Percentiles rank a stretch among this genome's conserved stretches.
Conservation (phyloP, 345 rosid genomes). For the Turnera subulata region DNA sequence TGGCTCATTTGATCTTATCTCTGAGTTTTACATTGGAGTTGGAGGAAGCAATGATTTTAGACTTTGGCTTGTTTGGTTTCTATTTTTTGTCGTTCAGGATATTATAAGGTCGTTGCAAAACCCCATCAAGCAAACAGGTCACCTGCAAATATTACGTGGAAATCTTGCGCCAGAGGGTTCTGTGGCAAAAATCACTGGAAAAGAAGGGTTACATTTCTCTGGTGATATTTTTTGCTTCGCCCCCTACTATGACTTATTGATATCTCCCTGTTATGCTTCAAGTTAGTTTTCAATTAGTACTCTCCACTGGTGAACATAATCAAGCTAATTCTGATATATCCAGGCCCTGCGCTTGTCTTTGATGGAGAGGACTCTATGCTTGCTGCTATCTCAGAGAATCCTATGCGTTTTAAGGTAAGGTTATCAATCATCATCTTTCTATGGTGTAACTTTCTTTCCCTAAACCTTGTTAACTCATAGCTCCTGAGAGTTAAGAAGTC, state of each 20-base stretch:
- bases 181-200: constrained; percentile 98
- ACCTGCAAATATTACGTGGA: constrained; percentile 82
- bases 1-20: neutral
- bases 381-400: constrained; percentile 74
- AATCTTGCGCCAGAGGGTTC: constrained; percentile 98
- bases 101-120: constrained; percentile 67
- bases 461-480: no score
- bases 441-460: no score
- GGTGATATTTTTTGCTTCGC: constrained; percentile 36
- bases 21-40: neutral
- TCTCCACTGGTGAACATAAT: neutral
- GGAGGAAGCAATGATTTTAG: neutral
- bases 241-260: neutral
- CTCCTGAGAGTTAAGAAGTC: no score
- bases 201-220: constrained; percentile 91
- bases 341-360: constrained; percentile 97
- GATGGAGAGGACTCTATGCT: constrained; percentile 98
- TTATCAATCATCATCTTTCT: neutral
- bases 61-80: neutral
- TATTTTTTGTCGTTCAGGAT: constrained; percentile 38
- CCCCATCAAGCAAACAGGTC: constrained; percentile 96
- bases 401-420: constrained; percentile 73
- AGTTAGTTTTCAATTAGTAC: constrained; percentile 4
- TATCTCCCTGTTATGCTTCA: neutral
- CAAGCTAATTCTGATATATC: constrained; percentile 16